Evolutionary conservation across 2,329 filamentous ascomycete genomes (phyloP).

Genomic region (Paecilomyces formosus): DNA sequence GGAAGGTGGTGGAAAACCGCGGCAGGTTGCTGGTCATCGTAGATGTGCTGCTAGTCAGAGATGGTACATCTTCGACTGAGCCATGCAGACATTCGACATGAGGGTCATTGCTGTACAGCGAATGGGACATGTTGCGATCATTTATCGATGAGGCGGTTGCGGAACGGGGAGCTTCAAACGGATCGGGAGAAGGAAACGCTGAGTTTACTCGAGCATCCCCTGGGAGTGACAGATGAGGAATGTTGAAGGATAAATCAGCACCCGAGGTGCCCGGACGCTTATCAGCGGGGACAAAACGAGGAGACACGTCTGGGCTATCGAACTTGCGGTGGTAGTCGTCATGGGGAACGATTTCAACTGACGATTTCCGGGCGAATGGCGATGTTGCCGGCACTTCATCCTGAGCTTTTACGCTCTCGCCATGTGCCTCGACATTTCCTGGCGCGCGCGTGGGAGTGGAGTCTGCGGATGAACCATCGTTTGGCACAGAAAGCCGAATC

Average conservation of each 20-base stretch:
- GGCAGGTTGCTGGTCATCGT: conserved; percentile 37
- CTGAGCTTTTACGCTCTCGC: conserved; percentile 1
- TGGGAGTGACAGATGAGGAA: conserved; percentile 33
- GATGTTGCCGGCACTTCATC: conserved; percentile 5
- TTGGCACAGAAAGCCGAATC: neutral
- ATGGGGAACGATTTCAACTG: conserved; percentile 21
- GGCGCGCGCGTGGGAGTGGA: neutral
- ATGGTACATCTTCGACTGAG: conserved; percentile 44
- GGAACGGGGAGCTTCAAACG: conserved; percentile 35
- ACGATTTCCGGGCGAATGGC: conserved; percentile 12
- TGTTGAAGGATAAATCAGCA: conserved; percentile 28
- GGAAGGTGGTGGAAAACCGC: conserved; percentile 37
- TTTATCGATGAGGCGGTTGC: conserved; percentile 35
- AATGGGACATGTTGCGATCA: conserved; percentile 31
- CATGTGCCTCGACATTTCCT: neutral
- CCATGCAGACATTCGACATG: conserved; percentile 31
- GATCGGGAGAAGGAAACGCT: conserved; percentile 39
- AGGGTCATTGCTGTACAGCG: conserved; percentile 25
- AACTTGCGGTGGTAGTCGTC: conserved; percentile 20
- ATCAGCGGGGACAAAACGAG: conserved; percentile 27
- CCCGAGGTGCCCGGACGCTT: conserved; percentile 37
- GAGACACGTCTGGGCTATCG: conserved; percentile 29
- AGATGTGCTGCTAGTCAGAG: conserved; percentile 42
- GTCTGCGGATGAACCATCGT: neutral
- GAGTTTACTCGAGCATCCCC: conserved; percentile 32